phyloP scores from a whole-genome alignment of 768 basidiomycete species.

The Omphalotus guepiniiformis region DNA sequence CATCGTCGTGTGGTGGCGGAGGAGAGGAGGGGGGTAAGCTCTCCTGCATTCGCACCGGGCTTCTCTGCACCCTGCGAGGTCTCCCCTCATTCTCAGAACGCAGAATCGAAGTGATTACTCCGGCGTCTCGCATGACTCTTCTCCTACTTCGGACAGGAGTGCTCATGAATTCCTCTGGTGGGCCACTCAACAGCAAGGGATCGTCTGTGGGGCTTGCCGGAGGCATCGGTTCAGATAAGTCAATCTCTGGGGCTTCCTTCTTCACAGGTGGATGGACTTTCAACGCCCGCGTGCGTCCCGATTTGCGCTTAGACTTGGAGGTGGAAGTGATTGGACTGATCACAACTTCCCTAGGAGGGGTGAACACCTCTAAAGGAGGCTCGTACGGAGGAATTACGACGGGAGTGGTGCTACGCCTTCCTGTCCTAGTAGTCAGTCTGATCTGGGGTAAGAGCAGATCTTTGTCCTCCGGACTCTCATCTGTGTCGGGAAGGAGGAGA shows the following conservation, averaged over 20 bases:
- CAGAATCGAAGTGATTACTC: conserved; percentile 18
- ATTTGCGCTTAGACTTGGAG: conserved; percentile 30
- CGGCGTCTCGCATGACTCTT: conserved; percentile 10
- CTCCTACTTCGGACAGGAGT: conserved; percentile 19
- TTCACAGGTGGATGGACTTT: conserved; percentile 36
- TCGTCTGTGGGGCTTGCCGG: conserved; percentile 77
- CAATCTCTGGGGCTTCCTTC: conserved; percentile 62
- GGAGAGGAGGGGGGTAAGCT: conserved; percentile 29
- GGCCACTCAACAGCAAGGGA: conserved; percentile 58
- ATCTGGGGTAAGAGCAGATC: conserved; percentile 11
- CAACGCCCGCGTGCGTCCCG: conserved; percentile 18
- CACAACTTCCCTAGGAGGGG: conserved; percentile 62
- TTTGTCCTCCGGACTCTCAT: background rate
- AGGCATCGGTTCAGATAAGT: conserved; percentile 52
- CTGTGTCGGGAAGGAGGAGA: background rate
- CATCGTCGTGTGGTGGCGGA: conserved; percentile 18
- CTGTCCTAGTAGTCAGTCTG: conserved; percentile 16
- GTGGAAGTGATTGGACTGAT: conserved; percentile 36
- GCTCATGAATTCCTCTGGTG: conserved; percentile 22
- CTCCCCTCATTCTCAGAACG: background rate
- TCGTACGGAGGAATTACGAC: conserved; percentile 51
- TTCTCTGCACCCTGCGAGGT: too few relatives aligned
- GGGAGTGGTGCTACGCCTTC: conserved; percentile 49
- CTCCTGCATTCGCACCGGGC: conserved; percentile 22
- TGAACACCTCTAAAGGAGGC: conserved; percentile 64